Evolutionary conservation across 352 stramenopile species (phyloP).

Genomic region (Peronospora belbahrii): DNA sequence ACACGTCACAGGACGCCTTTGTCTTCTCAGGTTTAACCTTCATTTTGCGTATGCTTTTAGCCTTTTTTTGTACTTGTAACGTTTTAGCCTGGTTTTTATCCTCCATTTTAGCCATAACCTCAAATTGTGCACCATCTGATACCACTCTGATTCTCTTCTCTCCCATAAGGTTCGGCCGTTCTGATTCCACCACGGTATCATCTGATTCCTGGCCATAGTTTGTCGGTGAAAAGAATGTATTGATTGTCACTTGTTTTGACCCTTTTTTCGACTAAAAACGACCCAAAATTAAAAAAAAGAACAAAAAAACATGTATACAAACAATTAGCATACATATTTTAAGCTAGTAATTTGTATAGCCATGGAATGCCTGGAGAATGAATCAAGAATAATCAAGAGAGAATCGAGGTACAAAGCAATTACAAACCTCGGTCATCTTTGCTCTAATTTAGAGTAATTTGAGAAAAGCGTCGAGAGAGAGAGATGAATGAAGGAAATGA

Average conservation of each 20-base stretch:
- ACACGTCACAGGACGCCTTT: conserved; percentile 15
- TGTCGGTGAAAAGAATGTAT: conserved; percentile 69
- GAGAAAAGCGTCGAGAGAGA: too few species aligned
- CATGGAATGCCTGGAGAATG: too few species aligned
- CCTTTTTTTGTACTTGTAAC: conserved; percentile 1
- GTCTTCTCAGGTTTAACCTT: conserved; percentile 20
- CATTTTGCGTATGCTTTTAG: conserved; percentile 11
- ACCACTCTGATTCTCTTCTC: too few species aligned
- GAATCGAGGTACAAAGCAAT: neutral
- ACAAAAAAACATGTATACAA: conserved; percentile 6
- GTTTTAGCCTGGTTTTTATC: conserved; percentile 1
- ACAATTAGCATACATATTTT: too few species aligned
- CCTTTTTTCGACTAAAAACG: conserved; percentile 50
- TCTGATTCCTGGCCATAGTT: conserved; percentile 20
- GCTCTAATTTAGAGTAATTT: neutral
- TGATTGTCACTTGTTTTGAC: conserved; percentile 56
- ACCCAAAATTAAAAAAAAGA: too few species aligned
- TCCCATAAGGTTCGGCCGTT: conserved; percentile 13
- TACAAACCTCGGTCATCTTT: conserved; percentile 17
- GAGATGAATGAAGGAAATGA: too few species aligned
- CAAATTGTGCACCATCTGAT: too few species aligned
- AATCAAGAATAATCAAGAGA: too few species aligned
- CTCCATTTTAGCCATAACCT: conserved; percentile 5
- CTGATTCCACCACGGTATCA: conserved; percentile 4
- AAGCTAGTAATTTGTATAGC: too few species aligned